Conservation (phyloP, 352 stramenopile genomes). For the Pelagophyceae sp. region DNA sequence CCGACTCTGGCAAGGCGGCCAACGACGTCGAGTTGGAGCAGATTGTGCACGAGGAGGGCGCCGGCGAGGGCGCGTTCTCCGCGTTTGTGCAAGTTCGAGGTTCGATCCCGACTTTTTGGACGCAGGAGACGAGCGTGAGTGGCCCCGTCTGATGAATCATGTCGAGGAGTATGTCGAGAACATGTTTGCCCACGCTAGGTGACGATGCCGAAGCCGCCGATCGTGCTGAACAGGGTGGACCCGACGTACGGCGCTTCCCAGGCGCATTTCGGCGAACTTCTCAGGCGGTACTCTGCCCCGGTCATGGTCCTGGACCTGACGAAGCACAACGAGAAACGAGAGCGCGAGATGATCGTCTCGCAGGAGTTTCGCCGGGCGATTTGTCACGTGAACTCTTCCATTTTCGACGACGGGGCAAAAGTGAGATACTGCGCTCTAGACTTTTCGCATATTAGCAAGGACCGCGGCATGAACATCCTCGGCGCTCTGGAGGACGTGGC, state of each 20-base stretch:
- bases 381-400: constrained; percentile 85
- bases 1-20: constrained; percentile 93
- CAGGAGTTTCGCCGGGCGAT: constrained; percentile 93
- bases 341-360: constrained; percentile 92
- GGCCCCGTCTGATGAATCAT: too few species aligned
- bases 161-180: too few species aligned
- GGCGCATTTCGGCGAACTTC: constrained; percentile 72
- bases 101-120: constrained; percentile 99
- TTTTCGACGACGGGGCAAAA: constrained; percentile 40
- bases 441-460: constrained; percentile 84
- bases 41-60: constrained; percentile 61
- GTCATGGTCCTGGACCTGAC: constrained; percentile 96
- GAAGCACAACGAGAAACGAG: constrained; percentile 90
- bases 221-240: constrained; percentile 89
- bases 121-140: constrained; percentile 94
- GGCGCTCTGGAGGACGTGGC: constrained; percentile 82
- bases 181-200: too few species aligned
- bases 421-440: constrained; percentile 93
- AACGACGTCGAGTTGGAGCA: constrained; percentile 99
- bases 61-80: constrained; percentile 79
- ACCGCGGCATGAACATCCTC: constrained; percentile 83
- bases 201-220: constrained; percentile 93
- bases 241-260: constrained; percentile 88
- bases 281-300: constrained; percentile 88
- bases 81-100: constrained; percentile 94